phyloP scores from a whole-genome alignment of 176 grass and related monocot genomes.

The Puccinellia tenuiflora region DNA sequence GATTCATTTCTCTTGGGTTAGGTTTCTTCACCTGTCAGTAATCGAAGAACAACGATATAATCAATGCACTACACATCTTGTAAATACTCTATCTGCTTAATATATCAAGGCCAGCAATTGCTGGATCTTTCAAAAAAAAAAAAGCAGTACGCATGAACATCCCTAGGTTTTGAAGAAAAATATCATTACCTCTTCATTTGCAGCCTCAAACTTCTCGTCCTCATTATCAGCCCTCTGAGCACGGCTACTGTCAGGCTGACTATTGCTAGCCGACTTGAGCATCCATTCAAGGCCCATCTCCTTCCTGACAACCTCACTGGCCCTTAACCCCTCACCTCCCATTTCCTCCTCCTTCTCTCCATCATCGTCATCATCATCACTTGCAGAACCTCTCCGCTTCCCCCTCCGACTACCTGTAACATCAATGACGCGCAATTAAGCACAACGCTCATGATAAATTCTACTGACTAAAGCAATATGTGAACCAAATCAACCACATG shows the following conservation, averaged over 20 bases:
- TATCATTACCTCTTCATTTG: slow-evolving; percentile 54
- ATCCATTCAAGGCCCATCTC: slow-evolving; percentile 98
- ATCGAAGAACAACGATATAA: neutral
- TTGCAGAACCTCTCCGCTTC: neutral
- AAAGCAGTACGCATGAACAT: neutral
- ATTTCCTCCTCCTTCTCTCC: slow-evolving; percentile 18
- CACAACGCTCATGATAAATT: neutral
- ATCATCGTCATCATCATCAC: slow-evolving; percentile 11
- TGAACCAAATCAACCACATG: neutral
- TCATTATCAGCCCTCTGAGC: slow-evolving; percentile 19
- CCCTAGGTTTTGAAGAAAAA: neutral
- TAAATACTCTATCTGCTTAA: too few relatives aligned
- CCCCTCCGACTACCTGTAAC: slow-evolving; percentile 23
- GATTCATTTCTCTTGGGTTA: slow-evolving; percentile 76
- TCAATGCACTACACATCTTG: neutral
- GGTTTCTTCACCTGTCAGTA: slow-evolving; percentile 41
- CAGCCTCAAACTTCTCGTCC: slow-evolving; percentile 10
- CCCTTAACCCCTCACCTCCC: slow-evolving; percentile 20
- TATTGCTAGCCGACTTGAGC: slow-evolving; percentile 56
- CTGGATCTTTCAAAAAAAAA: too few relatives aligned
- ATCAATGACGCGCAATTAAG: neutral
- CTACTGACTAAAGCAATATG: neutral
- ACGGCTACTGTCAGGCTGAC: slow-evolving; percentile 23
- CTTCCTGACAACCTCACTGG: slow-evolving; percentile 60
- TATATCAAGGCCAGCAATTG: too few relatives aligned